Percentiles rank a stretch among this genome's conserved stretches.
Conservation (phyloP, 2,329 filamentous ascomycete genomes). For the Phaeosphaeria sp. region DNA sequence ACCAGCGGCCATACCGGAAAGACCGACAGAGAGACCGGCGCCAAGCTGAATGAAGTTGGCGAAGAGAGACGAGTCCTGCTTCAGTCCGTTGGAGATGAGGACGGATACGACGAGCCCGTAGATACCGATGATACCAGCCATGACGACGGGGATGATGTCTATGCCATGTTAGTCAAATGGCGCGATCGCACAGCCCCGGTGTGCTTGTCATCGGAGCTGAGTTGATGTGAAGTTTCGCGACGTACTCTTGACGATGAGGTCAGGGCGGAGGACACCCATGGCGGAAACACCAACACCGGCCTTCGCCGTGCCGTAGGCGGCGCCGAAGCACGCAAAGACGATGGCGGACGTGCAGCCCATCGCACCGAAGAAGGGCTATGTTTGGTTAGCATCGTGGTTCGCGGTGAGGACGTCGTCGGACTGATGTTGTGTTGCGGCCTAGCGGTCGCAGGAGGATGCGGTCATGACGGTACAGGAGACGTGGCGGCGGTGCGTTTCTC, state of each 20-base stretch:
- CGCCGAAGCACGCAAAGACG: slow-evolving; percentile 95
- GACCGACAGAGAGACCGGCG: slow-evolving; percentile 66
- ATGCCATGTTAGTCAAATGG: slow-evolving; percentile 19
- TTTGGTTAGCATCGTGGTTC: slow-evolving; percentile 26
- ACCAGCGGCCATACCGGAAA: slow-evolving; percentile 90
- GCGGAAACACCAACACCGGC: slow-evolving; percentile 97
- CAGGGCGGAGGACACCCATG: slow-evolving; percentile 97
- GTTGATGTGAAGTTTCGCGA: slow-evolving; percentile 19
- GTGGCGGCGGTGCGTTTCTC: slow-evolving; percentile 20
- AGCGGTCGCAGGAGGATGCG: slow-evolving; percentile 18
- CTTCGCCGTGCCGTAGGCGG: slow-evolving; percentile 98
- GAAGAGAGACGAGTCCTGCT: slow-evolving; percentile 56
- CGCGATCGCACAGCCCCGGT: background rate
- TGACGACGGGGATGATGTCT: slow-evolving; percentile 99
- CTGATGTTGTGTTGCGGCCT: slow-evolving; percentile 4
- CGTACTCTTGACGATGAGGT: slow-evolving; percentile 99
- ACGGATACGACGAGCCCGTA: slow-evolving; percentile 66
- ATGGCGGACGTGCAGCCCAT: slow-evolving; percentile 96
- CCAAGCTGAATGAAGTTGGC: slow-evolving; percentile 61
- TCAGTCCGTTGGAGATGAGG: slow-evolving; percentile 61
- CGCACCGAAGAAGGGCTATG: slow-evolving; percentile 89
- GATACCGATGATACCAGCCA: slow-evolving; percentile 99
- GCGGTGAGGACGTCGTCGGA: too few species aligned
- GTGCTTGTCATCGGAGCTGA: background rate
- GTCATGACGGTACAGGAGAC: slow-evolving; percentile 30